Base-by-base conservation (phyloP, 2,329 filamentous ascomycete species). In the Cercospora sesami region DNA sequence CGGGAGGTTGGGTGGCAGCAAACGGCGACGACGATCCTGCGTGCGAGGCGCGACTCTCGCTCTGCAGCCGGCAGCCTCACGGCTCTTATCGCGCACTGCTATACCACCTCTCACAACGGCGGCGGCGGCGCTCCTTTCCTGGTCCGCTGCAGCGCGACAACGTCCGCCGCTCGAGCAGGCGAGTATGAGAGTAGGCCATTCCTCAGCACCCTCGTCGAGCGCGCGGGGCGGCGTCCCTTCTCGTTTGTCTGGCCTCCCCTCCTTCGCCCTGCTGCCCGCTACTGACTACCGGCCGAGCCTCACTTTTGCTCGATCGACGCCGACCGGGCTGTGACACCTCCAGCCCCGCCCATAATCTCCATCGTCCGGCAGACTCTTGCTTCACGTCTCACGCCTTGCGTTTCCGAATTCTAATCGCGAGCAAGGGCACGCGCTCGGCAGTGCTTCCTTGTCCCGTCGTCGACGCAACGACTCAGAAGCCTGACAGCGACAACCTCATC, bases 381-480 rank as follows among this genome's bases (percentile, higher is more conserved):
- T 67, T 67, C 62, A 63, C 66, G 65, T 72, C 71, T 71, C 65
- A 73, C 71, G 72, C 73, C 73, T 75, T 73, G 73, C 73, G 67
- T 74, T 72, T 74, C 69, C 68, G 63, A 73, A 70, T 71, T 64
- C 65, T 69, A 71, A 69, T 68, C 67, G 69, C 69, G 68, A 68
- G 70, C 72, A 70, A 73, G 69, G 67, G 65, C 69, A 28, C 67
- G 36, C 58, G 18, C 66, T 67, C 72, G 70, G 72, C 71, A 69
- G 64, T 65, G 65, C 69, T 68, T 69, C 71, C 72, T 67, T 68
- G 70, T 70, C 69, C 70, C 57, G 61, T 65, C 64, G 53, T 65
- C 60, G 53, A 69, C 39, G 53, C 66, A 61, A 60, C 71, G 60
- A 68, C 63, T 69, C 67, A 69, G 64, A 64, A 60, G 63, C 67